Evolutionary conservation across 441 rosid genomes (phyloP), one percentile per base, ranked within the genome.

Genomic region (Adansonia grandidieri): DNA sequence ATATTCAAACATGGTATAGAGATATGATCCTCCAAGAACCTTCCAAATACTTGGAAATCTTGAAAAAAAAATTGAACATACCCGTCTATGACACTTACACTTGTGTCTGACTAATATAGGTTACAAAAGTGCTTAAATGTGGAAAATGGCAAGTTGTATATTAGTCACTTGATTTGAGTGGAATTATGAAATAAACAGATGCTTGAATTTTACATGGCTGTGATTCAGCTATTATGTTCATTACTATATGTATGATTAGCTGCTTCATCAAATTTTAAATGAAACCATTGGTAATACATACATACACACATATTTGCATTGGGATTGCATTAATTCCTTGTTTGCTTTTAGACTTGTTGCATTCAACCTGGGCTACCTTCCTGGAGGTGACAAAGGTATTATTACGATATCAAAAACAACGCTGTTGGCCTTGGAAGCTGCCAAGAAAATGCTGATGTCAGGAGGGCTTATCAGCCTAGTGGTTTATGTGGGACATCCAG

Each of bases 331-430:
- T 13, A 78, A 20, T 58, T 54, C n/a, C 44, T 32, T 71, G 56
- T 6, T 24, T 78, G 68, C 45, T 74, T 66, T n/a, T 76, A 93
- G 99, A 88, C 91, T 92, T 79, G 91, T 96, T 53, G 93, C 97
- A 28, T 93, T 96, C 88, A 96, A 96, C 85, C 82, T 96, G 82
- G 99, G 99, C 37, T 93, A 91, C 81, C 98, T 93, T 88, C 99
- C 98, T 19, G 94, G 97, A 77, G 95, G 97, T 71, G 85, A 90
- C 84, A 92, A 89, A 86, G 79, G 85, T 17, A 75, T 90, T 79
- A 89, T 87, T 79, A 96, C 95, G 17, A 78, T 37, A 54, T 79
- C 95, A 0, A 82, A 82, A 67, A 92, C 95, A 81, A 96, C 99
- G 13, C 51, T 71, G 37, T 68, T 78, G 77, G 97, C 98, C 45